Conservation (phyloP, 306 rosid species). For the Fragaria ananassa region DNA sequence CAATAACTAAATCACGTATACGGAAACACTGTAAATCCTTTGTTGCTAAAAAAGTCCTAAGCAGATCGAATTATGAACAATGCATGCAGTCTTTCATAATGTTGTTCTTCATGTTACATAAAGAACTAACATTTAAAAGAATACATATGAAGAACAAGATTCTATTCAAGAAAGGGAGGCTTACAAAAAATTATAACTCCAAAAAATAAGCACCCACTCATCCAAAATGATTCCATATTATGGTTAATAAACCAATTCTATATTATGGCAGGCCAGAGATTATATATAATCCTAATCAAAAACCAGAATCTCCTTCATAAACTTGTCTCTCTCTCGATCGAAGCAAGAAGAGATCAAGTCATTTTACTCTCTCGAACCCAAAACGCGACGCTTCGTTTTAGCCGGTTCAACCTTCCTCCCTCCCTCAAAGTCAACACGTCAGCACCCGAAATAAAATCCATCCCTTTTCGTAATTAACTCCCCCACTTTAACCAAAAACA, state of each 20-base stretch:
- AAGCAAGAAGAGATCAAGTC: background rate
- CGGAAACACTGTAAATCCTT: too few species aligned
- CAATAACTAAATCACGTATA: too few species aligned
- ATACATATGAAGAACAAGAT: too few species aligned
- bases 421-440: constrained; percentile 22
- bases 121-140: too few species aligned
- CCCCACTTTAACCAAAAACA: background rate
- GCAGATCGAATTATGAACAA: too few species aligned
- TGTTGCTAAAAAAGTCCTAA: too few species aligned
- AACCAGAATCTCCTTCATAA: background rate
- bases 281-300: background rate
- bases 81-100: too few species aligned
- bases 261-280: background rate
- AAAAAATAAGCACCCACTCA: background rate
- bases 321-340: too few species aligned
- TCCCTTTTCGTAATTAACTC: constrained; percentile 2
- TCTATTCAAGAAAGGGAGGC: too few species aligned
- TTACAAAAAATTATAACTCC: too few species aligned
- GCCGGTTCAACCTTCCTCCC: constrained; percentile 15
- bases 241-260: background rate
- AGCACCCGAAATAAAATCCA: background rate
- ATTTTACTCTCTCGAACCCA: background rate
- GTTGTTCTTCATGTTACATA: too few species aligned
- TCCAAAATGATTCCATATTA: background rate
- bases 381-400: background rate